These are phyloP conservation scores for Potentilla sterilis DNA, from an alignment of 306 rosid species.

Conservation along the genomic window DNA sequence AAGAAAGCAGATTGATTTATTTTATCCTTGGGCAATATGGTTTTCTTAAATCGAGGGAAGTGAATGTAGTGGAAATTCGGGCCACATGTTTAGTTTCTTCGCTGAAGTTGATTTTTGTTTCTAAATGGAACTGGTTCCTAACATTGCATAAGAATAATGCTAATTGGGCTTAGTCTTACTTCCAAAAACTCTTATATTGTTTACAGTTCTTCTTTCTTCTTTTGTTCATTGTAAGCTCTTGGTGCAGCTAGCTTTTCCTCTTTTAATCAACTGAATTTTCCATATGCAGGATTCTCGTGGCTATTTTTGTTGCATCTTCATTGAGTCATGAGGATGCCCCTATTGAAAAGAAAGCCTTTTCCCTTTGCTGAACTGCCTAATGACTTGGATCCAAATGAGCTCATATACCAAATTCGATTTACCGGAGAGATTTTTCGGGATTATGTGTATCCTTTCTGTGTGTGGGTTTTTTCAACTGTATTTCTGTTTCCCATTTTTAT, in stretches of 20 bases:
- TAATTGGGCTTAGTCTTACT: not conserved
- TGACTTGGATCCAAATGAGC: constrained; percentile 69
- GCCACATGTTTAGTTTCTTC: not conserved
- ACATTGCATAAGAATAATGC: not conserved
- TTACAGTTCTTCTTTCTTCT: not conserved
- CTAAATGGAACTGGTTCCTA: not conserved
- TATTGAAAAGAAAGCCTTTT: constrained; percentile 68
- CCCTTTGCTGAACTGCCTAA: constrained; percentile 61
- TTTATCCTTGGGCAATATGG: not conserved
- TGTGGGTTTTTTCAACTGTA: not conserved
- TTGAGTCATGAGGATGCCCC: constrained; percentile 56
- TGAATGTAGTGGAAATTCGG: not conserved
- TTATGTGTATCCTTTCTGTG: constrained; percentile 70
- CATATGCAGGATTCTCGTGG: constrained; percentile 1
- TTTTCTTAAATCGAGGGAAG: not conserved
- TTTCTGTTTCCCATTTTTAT: not conserved
- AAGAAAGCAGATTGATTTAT: not conserved
- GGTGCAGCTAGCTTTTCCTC: not conserved
- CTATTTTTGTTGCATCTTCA: not conserved
- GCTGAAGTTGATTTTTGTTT: not conserved
- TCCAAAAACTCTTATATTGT: not conserved
- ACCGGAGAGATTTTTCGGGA: constrained; percentile 81
- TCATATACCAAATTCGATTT: constrained; percentile 74
- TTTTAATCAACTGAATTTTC: constrained; percentile 3
- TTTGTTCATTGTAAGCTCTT: not conserved